Evolutionary conservation across 805 yeast species (phyloP).

Genomic region (Tetrapisispora fleetii): DNA sequence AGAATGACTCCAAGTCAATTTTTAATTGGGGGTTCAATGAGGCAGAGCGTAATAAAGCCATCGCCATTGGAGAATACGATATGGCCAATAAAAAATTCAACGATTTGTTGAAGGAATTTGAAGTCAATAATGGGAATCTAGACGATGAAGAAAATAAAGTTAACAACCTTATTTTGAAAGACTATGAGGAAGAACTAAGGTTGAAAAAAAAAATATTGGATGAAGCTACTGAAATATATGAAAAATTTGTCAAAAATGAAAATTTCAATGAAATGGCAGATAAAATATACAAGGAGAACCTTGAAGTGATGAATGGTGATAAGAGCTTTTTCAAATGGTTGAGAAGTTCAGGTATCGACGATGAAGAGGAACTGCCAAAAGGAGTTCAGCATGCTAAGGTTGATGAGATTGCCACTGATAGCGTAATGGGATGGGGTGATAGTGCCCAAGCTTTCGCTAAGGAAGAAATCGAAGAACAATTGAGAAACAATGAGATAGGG

Average conservation of each 20-base stretch:
- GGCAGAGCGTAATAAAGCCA: conserved; percentile 23
- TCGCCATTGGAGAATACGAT: conserved; percentile 24
- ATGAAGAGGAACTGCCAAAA: conserved; percentile 3
- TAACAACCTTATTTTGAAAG: conserved; percentile 3
- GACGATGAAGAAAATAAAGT: conserved; percentile 14
- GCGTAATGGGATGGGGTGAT: conserved; percentile 40
- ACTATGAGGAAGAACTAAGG: not conserved
- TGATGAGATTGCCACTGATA: conserved; percentile 28
- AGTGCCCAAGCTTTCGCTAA: conserved; percentile 32
- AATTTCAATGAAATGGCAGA: conserved; percentile 23
- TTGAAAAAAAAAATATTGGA: conserved; percentile 13
- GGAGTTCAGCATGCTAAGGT: too few relatives aligned
- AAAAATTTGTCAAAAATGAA: conserved; percentile 10
- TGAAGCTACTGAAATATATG: conserved; percentile 15
- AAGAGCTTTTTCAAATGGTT: conserved; percentile 16
- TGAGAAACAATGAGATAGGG: conserved; percentile 8
- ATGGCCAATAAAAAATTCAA: conserved; percentile 20
- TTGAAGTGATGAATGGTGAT: conserved; percentile 1
- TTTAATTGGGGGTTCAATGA: conserved; percentile 23
- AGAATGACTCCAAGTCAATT: conserved; percentile 11
- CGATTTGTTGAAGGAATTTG: conserved; percentile 13
- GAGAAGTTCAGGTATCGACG: conserved; percentile 8
- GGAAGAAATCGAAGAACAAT: conserved; percentile 28
- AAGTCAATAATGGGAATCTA: conserved; percentile 10
- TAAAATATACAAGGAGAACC: conserved; percentile 10